phyloP scores from a whole-genome alignment of 208 protist species.

The Trypanosoma theileri region DNA sequence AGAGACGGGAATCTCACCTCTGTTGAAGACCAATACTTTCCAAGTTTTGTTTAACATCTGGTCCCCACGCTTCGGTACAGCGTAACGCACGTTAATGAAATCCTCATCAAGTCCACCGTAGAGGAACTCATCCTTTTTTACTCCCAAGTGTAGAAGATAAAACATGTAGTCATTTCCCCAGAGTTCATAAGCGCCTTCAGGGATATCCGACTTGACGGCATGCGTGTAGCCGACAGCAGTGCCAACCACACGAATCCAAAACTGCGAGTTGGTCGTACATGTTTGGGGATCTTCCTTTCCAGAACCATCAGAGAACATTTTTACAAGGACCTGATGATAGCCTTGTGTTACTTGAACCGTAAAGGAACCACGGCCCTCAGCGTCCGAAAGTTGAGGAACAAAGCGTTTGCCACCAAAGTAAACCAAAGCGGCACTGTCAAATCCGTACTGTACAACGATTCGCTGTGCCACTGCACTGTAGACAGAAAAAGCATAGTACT shows the following conservation, averaged over 20 bases:
- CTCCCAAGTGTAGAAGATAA: slow-evolving; percentile 13
- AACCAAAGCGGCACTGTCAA: slow-evolving; percentile 8
- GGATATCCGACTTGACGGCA: neutral
- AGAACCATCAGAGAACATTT: slow-evolving; percentile 13
- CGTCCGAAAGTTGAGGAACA: neutral
- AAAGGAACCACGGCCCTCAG: neutral
- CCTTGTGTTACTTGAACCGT: slow-evolving; percentile 7
- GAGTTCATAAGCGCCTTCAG: slow-evolving; percentile 9
- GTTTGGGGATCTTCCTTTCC: neutral
- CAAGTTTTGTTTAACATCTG: neutral
- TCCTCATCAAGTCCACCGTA: slow-evolving; percentile 16
- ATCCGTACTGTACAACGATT: slow-evolving; percentile 17
- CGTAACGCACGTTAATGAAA: slow-evolving; percentile 8
- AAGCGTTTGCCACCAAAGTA: slow-evolving; percentile 15
- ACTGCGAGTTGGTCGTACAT: neutral
- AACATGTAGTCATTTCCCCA: neutral
- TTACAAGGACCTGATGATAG: slow-evolving; percentile 19
- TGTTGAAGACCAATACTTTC: slow-evolving; percentile 3
- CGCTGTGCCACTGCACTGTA: slow-evolving; percentile 17
- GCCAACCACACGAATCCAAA: slow-evolving; percentile 15
- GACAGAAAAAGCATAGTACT: slow-evolving; percentile 19
- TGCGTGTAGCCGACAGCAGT: slow-evolving; percentile 19
- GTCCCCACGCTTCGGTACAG: slow-evolving; percentile 4
- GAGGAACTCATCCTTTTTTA: neutral
- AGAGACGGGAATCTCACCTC: slow-evolving; percentile 4